phyloP scores from a whole-genome alignment of 2,329 filamentous ascomycete genomes.

The Colletotrichum gloeosporioides region DNA sequence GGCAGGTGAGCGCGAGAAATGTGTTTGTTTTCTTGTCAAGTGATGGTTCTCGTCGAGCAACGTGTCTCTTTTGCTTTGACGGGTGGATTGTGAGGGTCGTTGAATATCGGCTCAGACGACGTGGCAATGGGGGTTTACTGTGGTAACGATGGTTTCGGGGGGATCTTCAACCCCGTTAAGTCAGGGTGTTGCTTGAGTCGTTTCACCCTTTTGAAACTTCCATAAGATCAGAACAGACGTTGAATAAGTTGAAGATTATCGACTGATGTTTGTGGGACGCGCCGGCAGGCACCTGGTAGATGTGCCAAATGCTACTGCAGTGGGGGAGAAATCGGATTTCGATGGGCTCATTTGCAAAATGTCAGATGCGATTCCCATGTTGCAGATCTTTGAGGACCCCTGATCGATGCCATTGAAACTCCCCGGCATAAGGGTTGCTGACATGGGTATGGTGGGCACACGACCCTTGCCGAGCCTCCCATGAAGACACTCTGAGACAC shows the following conservation, averaged over 20 bases:
- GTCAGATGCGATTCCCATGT: not conserved
- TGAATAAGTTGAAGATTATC: not conserved
- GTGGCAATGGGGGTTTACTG: not conserved
- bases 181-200: not conserved
- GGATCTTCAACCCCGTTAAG: not conserved
- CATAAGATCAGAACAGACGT: constrained; percentile 1
- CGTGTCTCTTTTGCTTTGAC: not conserved
- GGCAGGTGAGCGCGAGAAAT: not conserved
- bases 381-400: not conserved
- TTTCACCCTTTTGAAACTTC: constrained; percentile 4
- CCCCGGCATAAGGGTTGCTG: constrained; percentile 1
- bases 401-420: constrained; percentile 4
- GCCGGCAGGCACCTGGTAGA: not conserved
- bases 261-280: constrained; percentile 12
- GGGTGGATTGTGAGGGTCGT: not conserved
- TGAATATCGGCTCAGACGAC: not conserved
- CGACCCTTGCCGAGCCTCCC: constrained; percentile 7
- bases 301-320: not conserved
- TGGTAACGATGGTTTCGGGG: not conserved
- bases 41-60: not conserved
- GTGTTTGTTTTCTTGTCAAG: not conserved
- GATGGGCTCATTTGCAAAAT: not conserved
- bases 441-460: constrained; percentile 6
- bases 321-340: not conserved
- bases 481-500: constrained; percentile 15